A percentile compares a stretch with the other conserved stretches of the same genome.
Evolutionary conservation across 192 early-diverging fungal species (phyloP).

Genomic region (Coemansia furcata): DNA sequence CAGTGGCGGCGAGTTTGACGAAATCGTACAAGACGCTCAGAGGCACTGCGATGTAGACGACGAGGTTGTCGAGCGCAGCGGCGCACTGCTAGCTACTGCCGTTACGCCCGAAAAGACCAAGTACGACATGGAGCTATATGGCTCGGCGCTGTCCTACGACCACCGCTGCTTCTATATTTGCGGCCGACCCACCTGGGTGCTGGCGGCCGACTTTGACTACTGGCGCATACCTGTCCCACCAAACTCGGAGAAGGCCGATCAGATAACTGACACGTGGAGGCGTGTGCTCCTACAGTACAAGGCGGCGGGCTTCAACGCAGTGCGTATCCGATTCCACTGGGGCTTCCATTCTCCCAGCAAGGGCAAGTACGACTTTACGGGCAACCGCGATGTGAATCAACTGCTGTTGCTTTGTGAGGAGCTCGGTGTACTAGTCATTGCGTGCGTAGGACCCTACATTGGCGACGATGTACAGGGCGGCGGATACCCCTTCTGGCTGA

Average conservation of each 20-base stretch:
- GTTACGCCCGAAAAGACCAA: constrained; percentile 38
- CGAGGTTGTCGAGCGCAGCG: constrained; percentile 39
- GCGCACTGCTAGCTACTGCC: constrained; percentile 30
- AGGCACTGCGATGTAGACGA: constrained; percentile 31
- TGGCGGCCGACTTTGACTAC: constrained; percentile 84
- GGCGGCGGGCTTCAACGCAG: constrained; percentile 70
- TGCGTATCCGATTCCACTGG: constrained; percentile 91
- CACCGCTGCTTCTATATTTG: constrained; percentile 66
- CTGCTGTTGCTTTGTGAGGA: constrained; percentile 73
- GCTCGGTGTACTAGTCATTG: constrained; percentile 73
- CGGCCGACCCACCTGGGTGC: constrained; percentile 63
- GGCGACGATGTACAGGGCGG: constrained; percentile 77
- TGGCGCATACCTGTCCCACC: constrained; percentile 70
- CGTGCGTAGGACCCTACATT: constrained; percentile 81
- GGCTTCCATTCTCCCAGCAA: constrained; percentile 77
- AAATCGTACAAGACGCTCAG: constrained; percentile 37
- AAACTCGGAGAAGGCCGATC: background rate
- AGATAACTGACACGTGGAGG: constrained; percentile 54
- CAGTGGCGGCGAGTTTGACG: constrained; percentile 28
- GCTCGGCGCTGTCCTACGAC: constrained; percentile 51
- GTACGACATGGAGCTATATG: constrained; percentile 43
- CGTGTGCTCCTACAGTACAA: constrained; percentile 69
- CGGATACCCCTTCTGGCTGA: constrained; percentile 76
- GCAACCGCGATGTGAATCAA: constrained; percentile 67
- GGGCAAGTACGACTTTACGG: constrained; percentile 73